Evolutionary conservation across 2,329 filamentous ascomycete species (phyloP), one percentile per base, ranked within the genome.

Genomic region (Cyanodermella asteris): DNA sequence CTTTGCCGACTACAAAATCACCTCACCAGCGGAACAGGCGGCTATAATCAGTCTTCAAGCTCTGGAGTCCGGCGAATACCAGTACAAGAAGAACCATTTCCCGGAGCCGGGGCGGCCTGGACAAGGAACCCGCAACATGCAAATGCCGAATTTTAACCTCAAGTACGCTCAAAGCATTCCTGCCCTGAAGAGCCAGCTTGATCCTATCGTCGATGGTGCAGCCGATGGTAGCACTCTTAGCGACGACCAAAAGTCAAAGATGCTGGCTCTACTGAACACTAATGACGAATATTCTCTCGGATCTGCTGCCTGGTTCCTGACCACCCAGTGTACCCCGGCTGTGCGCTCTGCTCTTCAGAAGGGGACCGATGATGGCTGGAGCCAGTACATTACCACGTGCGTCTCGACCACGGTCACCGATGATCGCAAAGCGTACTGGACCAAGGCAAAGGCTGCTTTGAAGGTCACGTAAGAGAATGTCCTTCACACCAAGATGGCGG

Each of bases 81-180:
- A 62, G 38, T 82, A 64, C 59, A 76, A 72, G 47, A 60, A 56
- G 44, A 78, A 81, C 48, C 53, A 67, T 37, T 61, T 45, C 50
- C 61, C 60, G 0, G 45, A 41, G 10, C 20, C 53, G 33, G 61
- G 57, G n/a, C 40, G 49, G 0, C 57, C 70, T 0, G 76, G 75
- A 6, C 72, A 82, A 44, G 75, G 75, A 13, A 81, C 75, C 1
- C 50, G 64, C 4, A 69, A 68, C 40, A 73, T 74, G 69, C 62
- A 72, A 44, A 57, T 52, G 26, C 50, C 62, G 0, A 37, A 45
- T 1, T 69, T 50, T 43, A 66, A 71, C 36, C 33, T 51, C 1
- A 36, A 55, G 36, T 73, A 72, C 34, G 65, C 64, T 5, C 26
- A 38, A 2, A 53, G 49, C 1, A 46, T 61, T 4, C 46, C 51